Percentiles rank a stretch among this genome's conserved stretches.
Evolutionary conservation across 768 basidiomycete species (phyloP).

Genomic region (Naganishia onofrii): DNA sequence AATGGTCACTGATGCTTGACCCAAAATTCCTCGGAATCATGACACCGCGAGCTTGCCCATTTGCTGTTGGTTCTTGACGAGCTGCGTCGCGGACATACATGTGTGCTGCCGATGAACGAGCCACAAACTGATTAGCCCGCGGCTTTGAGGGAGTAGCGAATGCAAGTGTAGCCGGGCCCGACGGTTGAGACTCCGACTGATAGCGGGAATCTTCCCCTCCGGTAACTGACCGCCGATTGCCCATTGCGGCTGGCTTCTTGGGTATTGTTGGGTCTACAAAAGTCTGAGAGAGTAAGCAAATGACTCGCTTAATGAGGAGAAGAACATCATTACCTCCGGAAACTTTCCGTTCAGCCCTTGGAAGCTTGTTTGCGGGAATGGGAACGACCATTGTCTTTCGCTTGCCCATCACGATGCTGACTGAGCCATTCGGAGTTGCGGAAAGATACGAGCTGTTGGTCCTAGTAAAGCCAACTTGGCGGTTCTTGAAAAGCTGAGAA

Average conservation of each 20-base stretch:
- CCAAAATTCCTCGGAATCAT: too few species aligned
- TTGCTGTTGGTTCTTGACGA: not conserved
- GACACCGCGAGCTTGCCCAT: not conserved
- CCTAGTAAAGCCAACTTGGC: conserved; percentile 47
- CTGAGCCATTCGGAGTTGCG: conserved; percentile 1
- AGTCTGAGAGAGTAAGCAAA: not conserved
- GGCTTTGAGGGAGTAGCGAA: conserved; percentile 14
- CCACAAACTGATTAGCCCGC: not conserved
- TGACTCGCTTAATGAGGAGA: too few species aligned
- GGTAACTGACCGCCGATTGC: conserved; percentile 35
- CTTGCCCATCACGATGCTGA: conserved; percentile 29
- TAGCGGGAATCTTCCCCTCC: conserved; percentile 10
- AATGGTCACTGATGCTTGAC: not conserved
- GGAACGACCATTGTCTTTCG: conserved; percentile 33
- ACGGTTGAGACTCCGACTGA: not conserved
- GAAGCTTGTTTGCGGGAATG: not conserved
- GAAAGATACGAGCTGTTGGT: conserved; percentile 34
- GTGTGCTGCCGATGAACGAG: not conserved
- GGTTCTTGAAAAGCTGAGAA: conserved; percentile 42
- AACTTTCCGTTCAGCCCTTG: not conserved
- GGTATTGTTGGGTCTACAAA: not conserved
- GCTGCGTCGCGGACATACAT: not conserved
- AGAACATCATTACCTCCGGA: not conserved
- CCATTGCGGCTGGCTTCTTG: not conserved
- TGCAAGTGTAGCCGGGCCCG: not conserved